These are phyloP conservation scores for Seiridium cupressi DNA, from an alignment of 2,329 filamentous ascomycete species.

Conservation along the genomic window DNA sequence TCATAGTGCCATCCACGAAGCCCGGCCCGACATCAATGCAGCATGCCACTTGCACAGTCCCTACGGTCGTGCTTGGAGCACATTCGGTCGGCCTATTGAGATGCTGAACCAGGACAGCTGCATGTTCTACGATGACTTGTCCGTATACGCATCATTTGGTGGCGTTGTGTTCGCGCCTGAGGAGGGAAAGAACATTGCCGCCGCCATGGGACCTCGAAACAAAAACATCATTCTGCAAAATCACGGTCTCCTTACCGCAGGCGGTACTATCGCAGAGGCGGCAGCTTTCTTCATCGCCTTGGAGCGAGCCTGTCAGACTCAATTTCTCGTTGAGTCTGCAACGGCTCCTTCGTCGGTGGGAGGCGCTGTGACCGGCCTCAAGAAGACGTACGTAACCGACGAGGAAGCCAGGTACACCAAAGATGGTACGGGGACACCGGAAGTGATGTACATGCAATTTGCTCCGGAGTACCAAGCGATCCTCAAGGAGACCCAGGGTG, in stretches of 20 bases:
- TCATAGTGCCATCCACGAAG: slow-evolving; percentile 55
- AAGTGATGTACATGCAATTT: slow-evolving; percentile 34
- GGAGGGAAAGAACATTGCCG: slow-evolving; percentile 53
- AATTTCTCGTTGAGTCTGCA: slow-evolving; percentile 26
- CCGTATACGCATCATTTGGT: slow-evolving; percentile 55
- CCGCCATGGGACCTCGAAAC: slow-evolving; percentile 49
- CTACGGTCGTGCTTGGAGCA: slow-evolving; percentile 56
- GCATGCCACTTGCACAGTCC: slow-evolving; percentile 56
- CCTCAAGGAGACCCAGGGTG: slow-evolving; percentile 26
- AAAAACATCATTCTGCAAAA: slow-evolving; percentile 55
- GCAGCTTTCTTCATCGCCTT: slow-evolving; percentile 54
- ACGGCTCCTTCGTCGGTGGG: background rate
- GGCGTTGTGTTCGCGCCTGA: slow-evolving; percentile 56
- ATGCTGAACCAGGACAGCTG: slow-evolving; percentile 58
- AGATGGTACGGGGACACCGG: slow-evolving; percentile 19
- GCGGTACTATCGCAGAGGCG: slow-evolving; percentile 60
- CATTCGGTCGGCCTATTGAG: slow-evolving; percentile 51
- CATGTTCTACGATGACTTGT: slow-evolving; percentile 54
- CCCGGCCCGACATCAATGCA: slow-evolving; percentile 52
- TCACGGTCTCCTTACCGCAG: slow-evolving; percentile 61
- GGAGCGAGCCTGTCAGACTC: slow-evolving; percentile 31
- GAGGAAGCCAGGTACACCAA: slow-evolving; percentile 18
- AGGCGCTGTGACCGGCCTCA: slow-evolving; percentile 13
- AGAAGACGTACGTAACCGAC: slow-evolving; percentile 10
- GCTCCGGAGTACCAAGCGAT: slow-evolving; percentile 28